Percentiles rank a stretch among this genome's conserved stretches.
Evolutionary conservation across 805 yeast species (phyloP).

Genomic region (Zygoascus flipseniorum): DNA sequence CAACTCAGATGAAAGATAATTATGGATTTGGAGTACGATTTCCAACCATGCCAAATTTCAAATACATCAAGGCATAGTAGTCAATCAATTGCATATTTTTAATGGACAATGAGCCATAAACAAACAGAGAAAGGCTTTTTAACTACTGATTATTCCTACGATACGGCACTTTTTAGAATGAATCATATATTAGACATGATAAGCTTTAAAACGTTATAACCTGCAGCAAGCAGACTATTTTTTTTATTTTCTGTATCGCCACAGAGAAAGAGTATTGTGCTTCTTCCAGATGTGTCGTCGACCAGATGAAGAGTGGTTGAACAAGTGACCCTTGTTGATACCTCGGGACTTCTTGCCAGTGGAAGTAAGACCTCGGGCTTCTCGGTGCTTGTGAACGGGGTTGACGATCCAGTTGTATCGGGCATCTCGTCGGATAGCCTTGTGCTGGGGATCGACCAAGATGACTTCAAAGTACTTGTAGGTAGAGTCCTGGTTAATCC

Average conservation of each 20-base stretch:
- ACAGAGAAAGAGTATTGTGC: constrained; percentile 95
- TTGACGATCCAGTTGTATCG: constrained; percentile 99
- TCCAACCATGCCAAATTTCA: too few relatives aligned
- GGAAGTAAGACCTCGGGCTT: constrained; percentile 96
- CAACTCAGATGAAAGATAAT: too few relatives aligned
- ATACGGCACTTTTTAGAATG: too few relatives aligned
- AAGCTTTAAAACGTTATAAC: not conserved
- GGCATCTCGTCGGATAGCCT: constrained; percentile 97
- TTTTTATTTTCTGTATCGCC: constrained; percentile 89
- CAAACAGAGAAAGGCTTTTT: too few relatives aligned
- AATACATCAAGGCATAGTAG: too few relatives aligned
- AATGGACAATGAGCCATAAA: too few relatives aligned
- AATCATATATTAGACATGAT: not conserved
- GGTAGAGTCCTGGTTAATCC: constrained; percentile 99
- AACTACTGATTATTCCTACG: too few relatives aligned
- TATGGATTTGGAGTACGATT: too few relatives aligned
- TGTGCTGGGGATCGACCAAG: constrained; percentile 94
- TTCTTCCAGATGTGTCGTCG: constrained; percentile 99
- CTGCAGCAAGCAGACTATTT: not conserved
- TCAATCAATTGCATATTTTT: too few relatives aligned
- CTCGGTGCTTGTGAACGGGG: constrained; percentile 99
- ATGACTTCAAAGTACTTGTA: constrained; percentile 99
- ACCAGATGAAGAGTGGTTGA: constrained; percentile 97
- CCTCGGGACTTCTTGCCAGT: constrained; percentile 99
- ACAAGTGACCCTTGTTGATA: constrained; percentile 99